Evolutionary conservation across 2,329 filamentous ascomycete species (phyloP).

Genomic region (Colletotrichum somersetense): DNA sequence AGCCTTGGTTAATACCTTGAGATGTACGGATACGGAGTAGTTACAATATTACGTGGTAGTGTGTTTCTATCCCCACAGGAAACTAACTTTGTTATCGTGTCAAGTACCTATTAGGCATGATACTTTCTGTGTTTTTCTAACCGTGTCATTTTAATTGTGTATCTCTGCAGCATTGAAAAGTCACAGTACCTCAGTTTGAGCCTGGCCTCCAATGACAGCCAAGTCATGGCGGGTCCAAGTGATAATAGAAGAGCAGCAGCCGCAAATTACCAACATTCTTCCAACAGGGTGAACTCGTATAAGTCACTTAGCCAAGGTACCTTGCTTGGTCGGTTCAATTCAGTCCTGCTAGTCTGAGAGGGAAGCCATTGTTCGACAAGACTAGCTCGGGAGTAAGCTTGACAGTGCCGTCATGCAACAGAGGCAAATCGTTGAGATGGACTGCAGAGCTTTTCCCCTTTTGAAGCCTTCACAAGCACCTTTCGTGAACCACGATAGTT

Average conservation of each 20-base stretch:
- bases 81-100: too few species aligned
- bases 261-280: background rate
- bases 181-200: background rate
- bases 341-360: background rate
- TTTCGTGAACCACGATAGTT: background rate
- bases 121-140: too few species aligned
- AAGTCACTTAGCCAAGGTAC: background rate
- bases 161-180: too few species aligned
- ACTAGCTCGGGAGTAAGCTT: background rate
- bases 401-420: background rate
- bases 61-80: too few species aligned
- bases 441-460: background rate
- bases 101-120: background rate
- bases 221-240: background rate
- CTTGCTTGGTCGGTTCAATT: background rate
- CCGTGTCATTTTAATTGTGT: too few species aligned
- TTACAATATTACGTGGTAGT: too few species aligned
- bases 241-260: background rate
- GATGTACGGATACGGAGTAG: too few species aligned
- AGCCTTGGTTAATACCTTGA: too few species aligned
- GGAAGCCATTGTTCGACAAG: background rate
- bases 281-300: background rate
- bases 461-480: background rate
- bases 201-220: background rate
- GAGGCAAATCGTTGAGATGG: background rate